These are phyloP conservation scores for Fagus crenata DNA, from an alignment of 306 rosid genomes.

Conservation along the genomic window DNA sequence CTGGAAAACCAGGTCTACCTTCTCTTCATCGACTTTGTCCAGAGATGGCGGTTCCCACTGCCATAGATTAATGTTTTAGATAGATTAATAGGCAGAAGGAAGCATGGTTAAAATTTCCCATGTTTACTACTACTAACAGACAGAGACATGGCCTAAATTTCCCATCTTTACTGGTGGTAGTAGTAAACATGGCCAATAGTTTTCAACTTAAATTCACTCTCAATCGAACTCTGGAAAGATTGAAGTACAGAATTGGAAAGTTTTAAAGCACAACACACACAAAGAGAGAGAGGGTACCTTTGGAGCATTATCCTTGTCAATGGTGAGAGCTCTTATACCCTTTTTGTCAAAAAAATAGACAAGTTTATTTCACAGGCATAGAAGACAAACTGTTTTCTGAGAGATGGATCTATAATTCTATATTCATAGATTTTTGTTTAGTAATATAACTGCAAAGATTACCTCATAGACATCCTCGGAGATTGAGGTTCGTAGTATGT, in stretches of 20 bases:
- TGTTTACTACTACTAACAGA: not conserved
- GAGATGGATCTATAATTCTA: not conserved
- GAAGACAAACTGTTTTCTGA: not conserved
- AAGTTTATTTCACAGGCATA: constrained; percentile 27
- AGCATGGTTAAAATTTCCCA: not conserved
- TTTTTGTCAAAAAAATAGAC: constrained; percentile 39
- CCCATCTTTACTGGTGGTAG: too few species aligned
- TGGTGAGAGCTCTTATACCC: constrained; percentile 93
- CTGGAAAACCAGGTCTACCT: constrained; percentile 59
- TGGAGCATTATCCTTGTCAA: constrained; percentile 94
- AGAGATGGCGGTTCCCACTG: constrained; percentile 86
- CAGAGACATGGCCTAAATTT: too few species aligned
- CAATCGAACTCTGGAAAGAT: not conserved
- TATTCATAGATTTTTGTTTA: not conserved
- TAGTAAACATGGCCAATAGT: too few species aligned
- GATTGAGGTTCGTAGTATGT: constrained; percentile 54
- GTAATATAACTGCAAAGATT: constrained; percentile 24
- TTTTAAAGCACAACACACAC: not conserved
- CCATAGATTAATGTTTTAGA: constrained; percentile 12
- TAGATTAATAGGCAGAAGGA: constrained; percentile 1
- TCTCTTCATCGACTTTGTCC: constrained; percentile 53
- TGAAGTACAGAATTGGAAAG: not conserved
- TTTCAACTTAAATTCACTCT: not conserved
- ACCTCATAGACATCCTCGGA: constrained; percentile 96
- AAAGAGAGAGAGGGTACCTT: constrained; percentile 54